Percentiles rank a stretch among this genome's conserved stretches.
Conservation (phyloP, 306 rosid genomes). For the Abrus precatorius region DNA sequence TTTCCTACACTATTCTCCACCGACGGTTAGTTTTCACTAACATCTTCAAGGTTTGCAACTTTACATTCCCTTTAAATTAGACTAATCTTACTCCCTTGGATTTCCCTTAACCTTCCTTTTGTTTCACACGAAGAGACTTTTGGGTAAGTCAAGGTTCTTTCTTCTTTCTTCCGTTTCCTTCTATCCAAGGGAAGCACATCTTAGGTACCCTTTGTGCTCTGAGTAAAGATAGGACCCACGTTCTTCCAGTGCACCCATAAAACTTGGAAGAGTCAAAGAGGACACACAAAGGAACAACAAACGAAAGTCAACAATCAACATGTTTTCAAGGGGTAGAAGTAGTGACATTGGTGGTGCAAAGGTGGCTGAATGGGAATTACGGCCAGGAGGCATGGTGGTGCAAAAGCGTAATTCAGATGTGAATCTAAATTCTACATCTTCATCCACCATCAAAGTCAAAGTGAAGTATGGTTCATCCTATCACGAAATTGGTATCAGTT, state of each 20-base stretch:
- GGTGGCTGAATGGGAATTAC: constrained; percentile 63
- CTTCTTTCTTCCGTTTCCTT: constrained; percentile 59
- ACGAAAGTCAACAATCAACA: constrained; percentile 47
- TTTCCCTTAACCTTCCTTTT: constrained; percentile 1
- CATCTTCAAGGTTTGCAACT: constrained; percentile 13
- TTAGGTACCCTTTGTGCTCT: constrained; percentile 30
- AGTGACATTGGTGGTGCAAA: constrained; percentile 26
- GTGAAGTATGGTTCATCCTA: constrained; percentile 71
- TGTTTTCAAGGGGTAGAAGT: constrained; percentile 50
- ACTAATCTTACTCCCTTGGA: constrained; percentile 16
- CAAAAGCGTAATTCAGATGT: constrained; percentile 68
- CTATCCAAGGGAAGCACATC: constrained; percentile 52
- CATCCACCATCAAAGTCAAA: constrained; percentile 63
- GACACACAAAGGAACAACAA: constrained; percentile 27
- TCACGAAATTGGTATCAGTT: constrained; percentile 68
- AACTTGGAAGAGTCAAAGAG: constrained; percentile 38
- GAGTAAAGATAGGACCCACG: constrained; percentile 8
- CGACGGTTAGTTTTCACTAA: constrained; percentile 20
- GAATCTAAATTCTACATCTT: constrained; percentile 45
- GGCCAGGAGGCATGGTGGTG: constrained; percentile 94
- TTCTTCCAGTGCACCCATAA: constrained; percentile 10
- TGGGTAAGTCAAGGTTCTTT: constrained; percentile 48
- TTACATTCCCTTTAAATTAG: constrained; percentile 33
- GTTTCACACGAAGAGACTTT: constrained; percentile 32
- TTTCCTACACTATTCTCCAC: constrained; percentile 48